A percentile compares a stretch with the other conserved stretches of the same genome.
Conservation (phyloP, 2,329 filamentous ascomycete species). For the Nemania diffusa region DNA sequence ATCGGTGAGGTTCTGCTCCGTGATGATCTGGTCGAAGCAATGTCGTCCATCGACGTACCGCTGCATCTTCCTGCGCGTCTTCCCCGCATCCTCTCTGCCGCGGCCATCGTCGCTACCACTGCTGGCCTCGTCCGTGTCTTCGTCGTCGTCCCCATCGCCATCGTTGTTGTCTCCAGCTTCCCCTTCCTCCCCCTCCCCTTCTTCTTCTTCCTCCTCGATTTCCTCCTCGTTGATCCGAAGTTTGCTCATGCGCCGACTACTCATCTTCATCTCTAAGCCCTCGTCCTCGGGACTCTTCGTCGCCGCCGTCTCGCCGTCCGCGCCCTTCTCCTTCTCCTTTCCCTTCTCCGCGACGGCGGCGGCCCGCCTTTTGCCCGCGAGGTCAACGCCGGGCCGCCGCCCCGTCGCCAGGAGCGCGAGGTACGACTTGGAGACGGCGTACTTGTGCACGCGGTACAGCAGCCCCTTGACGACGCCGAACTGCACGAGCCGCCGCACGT, state of each 20-base stretch:
- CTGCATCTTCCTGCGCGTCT: constrained; percentile 58
- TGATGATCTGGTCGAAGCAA: constrained; percentile 84
- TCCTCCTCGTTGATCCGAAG: not conserved
- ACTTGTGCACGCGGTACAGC: constrained; percentile 92
- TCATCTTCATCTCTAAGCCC: constrained; percentile 34
- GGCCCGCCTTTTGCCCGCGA: constrained; percentile 34
- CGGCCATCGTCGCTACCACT: constrained; percentile 23
- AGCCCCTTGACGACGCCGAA: constrained; percentile 97
- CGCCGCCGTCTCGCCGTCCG: constrained; percentile 27
- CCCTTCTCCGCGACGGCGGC: not conserved
- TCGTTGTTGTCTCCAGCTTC: constrained; percentile 1
- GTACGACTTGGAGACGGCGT: constrained; percentile 77
- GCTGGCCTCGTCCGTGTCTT: constrained; percentile 23
- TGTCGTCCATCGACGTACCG: constrained; percentile 79
- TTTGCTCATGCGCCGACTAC: constrained; percentile 5
- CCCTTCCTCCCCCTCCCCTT: not conserved
- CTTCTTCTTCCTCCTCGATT: not conserved
- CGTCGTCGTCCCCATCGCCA: not conserved
- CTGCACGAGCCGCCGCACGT: constrained; percentile 90
- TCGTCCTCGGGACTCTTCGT: constrained; percentile 22
- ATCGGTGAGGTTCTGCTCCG: constrained; percentile 76
- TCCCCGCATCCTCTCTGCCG: constrained; percentile 44
- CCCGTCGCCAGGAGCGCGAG: constrained; percentile 66
- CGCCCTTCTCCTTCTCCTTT: not conserved
- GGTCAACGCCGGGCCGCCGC: constrained; percentile 50